phyloP scores from a whole-genome alignment of 805 yeast genomes.

The Ogataea methanolica region DNA sequence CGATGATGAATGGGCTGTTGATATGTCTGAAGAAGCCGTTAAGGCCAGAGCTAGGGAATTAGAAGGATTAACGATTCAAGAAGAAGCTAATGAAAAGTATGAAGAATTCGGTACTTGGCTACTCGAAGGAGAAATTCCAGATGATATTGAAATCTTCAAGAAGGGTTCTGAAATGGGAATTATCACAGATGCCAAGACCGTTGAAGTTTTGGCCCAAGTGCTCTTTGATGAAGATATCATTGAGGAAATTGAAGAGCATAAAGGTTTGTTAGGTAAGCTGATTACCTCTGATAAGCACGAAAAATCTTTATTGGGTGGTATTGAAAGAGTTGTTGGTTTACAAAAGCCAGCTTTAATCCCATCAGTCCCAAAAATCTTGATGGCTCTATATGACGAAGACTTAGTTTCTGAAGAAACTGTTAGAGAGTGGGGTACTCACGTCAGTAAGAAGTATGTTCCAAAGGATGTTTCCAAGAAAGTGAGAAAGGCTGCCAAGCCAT shows the following conservation, averaged over 20 bases:
- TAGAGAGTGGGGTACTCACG: conserved; percentile 82
- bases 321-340: conserved; percentile 87
- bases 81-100: conserved; percentile 44
- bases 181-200: conserved; percentile 64
- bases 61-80: conserved; percentile 51
- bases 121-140: conserved; percentile 53
- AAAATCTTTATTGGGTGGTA: conserved; percentile 89
- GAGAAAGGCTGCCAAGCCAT: conserved; percentile 94
- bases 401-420: conserved; percentile 79
- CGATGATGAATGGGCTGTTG: conserved; percentile 97
- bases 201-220: conserved; percentile 89
- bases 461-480: conserved; percentile 91
- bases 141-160: conserved; percentile 89
- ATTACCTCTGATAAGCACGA: conserved; percentile 67
- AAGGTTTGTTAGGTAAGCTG: conserved; percentile 77
- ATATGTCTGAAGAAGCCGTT: conserved; percentile 94
- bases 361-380: conserved; percentile 73
- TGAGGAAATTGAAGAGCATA: conserved; percentile 67
- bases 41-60: conserved; percentile 85
- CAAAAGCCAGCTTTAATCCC: conserved; percentile 68
- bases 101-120: conserved; percentile 91
- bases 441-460: conserved; percentile 88
- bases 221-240: conserved; percentile 76
- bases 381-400: conserved; percentile 78
- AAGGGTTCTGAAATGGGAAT: conserved; percentile 79